phyloP scores from a whole-genome alignment of 169 alveolate genomes.

The Cryptosporidium sp. region DNA sequence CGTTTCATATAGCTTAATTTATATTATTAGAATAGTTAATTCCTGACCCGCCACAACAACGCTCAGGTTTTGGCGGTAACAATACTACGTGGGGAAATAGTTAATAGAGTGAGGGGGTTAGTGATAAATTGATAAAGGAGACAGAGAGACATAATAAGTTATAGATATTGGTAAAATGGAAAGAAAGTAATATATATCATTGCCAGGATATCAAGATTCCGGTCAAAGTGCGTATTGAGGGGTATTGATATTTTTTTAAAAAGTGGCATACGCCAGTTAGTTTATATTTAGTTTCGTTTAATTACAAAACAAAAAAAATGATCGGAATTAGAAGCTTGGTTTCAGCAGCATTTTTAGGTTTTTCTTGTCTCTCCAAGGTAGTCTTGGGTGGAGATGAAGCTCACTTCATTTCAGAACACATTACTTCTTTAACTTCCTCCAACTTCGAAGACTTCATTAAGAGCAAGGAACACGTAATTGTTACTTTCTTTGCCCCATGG shows the following conservation, averaged over 20 bases:
- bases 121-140: conserved; percentile 13
- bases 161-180: not conserved
- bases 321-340: conserved; percentile 28
- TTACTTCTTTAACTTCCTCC: conserved; percentile 79
- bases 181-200: not conserved
- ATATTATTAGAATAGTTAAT: too few relatives aligned
- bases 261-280: not conserved
- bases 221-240: conserved; percentile 6
- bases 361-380: conserved; percentile 14
- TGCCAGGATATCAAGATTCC: not conserved
- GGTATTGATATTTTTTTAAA: not conserved
- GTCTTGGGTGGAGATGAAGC: conserved; percentile 62
- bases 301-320: conserved; percentile 24
- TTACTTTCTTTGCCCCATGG: conserved; percentile 95
- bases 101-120: conserved; percentile 32
- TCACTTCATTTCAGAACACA: conserved; percentile 69
- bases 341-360: conserved; percentile 41
- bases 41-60: not conserved
- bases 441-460: conserved; percentile 87
- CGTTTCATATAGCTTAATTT: too few relatives aligned
- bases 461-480: conserved; percentile 84
- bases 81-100: conserved; percentile 2
- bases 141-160: conserved; percentile 49
- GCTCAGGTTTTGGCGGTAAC: conserved; percentile 29
- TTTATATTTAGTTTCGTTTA: not conserved